Base-by-base conservation (phyloP, 2,329 filamentous ascomycete species). In the Pseudogymnoascus sp. region DNA sequence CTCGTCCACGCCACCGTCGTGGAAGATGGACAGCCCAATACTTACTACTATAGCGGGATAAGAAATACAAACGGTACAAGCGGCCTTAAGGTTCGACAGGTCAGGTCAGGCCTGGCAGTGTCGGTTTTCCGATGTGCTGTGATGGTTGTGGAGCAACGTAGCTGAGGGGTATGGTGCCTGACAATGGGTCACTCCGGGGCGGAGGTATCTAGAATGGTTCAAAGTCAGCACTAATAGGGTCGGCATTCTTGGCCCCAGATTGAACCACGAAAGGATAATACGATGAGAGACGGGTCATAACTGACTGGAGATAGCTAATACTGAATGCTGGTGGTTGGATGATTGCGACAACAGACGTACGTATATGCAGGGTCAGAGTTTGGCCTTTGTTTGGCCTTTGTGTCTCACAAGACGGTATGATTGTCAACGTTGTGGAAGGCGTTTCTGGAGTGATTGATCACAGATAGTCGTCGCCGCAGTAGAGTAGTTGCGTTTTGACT, bases 371-470 rank as follows among this genome's bases (percentile, higher is more conserved):
- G 50, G 28, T 22, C 28, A 14, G 35, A 35, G 50, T 56, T 56
- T 19, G 50, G n/a, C 10, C 28, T 35, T 31, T 19, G 19, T 19
- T 19, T 19, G 19, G 19, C 19, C 19, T 19, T 12, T 19, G 50
- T 56, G 28, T 56, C 28, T 56, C 28, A 56, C 28, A 33, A 22
- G 28, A n/a, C 4, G 28, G 11, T 56, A 56, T 33, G 16, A 14
- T 56, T 56, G 50, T 11, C 50, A 35, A 11, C 4, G 28, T 56
- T 56, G n/a, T 33, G 50, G 28, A 56, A 56, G n/a, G 28, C n/a
- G 50, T 56, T 33, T 56, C 50, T 56, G 50, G 28, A 33, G 50
- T 56, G 50, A 56, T 56, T 56, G 50, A 56, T 56, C 50, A 35
- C 50, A 35, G 50, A 12, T 33, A 33, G 50, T 56, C 14, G 26